Evolutionary conservation across 1,139 yeast genomes (phyloP), one percentile per base, ranked within the genome.

Genomic region (Meyerozyma carpophila): DNA sequence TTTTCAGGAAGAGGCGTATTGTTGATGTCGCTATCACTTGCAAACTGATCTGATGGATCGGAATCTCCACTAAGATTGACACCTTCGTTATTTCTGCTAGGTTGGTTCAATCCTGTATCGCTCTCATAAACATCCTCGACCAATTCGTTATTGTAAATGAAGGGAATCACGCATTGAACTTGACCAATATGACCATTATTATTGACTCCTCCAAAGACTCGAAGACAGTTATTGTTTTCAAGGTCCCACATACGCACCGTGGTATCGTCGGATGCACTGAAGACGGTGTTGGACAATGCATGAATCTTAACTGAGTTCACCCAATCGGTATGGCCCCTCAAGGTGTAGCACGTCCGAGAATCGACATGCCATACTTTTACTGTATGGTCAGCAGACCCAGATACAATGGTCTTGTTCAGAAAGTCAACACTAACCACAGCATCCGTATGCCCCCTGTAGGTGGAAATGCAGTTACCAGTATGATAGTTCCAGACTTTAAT

Each of bases 291-390:
- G 37, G 95, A 83, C 45, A 78, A 77, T 2, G 88, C 77, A 61
- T 91, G 96, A 42, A 91, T 81, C 64, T 86, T 87, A 37, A 93
- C 98, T 48, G 88, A 80, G 52, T 88, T 89, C 25, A 93, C 96
- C 82, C 95, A 84, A 53, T 88, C 98, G 0, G 84, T 77, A 61
- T 93, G 98, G 3, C 98, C 98, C 34, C 97, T 73, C 47, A 93
- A 71, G 0, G 98, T 89, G 62, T 86, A 89, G 59, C 97, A 93
- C 2, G 95, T 87, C 63, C 96, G 75, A 14, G 90, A 82, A 59
- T 87, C 95, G 44, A 93, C 96, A 62, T 93, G 95, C 98, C 98
- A 93, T 10, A 93, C 93, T 59, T 90, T 88, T 44, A 93, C 86
- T 0, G 95, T 90, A 51, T 79, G 77, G 65, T 93, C 98, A 0